Percentiles rank a stretch among this genome's conserved stretches.
Conservation (phyloP, 1,139 yeast genomes). For the Pichia sp. region DNA sequence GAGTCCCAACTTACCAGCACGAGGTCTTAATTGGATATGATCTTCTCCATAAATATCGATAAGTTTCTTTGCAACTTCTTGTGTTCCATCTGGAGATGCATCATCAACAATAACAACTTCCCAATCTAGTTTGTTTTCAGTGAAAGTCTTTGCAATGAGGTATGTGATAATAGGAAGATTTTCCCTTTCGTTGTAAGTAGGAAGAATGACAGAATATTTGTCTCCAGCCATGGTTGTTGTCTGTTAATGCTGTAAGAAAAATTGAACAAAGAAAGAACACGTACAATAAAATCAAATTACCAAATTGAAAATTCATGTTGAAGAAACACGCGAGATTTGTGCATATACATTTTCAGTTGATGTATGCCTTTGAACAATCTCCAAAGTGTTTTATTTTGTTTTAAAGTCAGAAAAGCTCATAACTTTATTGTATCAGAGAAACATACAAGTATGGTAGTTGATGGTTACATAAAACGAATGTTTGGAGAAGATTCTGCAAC, state of each 20-base stretch:
- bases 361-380: neutral
- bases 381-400: neutral
- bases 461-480: constrained; percentile 39
- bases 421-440: no score
- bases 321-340: neutral
- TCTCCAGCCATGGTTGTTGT: constrained; percentile 27
- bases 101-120: constrained; percentile 77
- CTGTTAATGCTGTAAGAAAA: neutral
- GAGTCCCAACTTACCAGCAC: constrained; percentile 74
- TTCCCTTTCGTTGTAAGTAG: constrained; percentile 72
- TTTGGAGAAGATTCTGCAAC: constrained; percentile 37
- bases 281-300: neutral
- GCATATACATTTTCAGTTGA: no score
- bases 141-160: constrained; percentile 66
- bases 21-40: constrained; percentile 60
- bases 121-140: constrained; percentile 57
- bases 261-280: neutral
- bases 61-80: constrained; percentile 62
- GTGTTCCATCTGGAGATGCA: constrained; percentile 80
- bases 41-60: constrained; percentile 56
- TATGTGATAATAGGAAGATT: constrained; percentile 68
- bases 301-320: neutral
- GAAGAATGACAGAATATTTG: constrained; percentile 71
- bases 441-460: constrained; percentile 21
- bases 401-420: no score